Conservation (phyloP, 179 eudicot species). For the Vitellaria paradoxa region DNA sequence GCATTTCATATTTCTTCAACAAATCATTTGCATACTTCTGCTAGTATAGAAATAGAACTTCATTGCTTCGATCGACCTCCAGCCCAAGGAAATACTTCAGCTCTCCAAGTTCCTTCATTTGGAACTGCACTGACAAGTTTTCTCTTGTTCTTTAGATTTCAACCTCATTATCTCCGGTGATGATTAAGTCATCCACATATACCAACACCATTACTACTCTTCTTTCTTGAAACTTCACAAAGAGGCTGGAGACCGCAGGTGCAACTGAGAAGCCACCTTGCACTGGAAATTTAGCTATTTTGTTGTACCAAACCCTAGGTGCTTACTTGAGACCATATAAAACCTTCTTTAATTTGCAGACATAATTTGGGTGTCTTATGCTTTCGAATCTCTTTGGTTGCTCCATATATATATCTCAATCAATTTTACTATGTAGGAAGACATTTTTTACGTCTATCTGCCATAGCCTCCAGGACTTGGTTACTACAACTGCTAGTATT, state of each 20-base stretch:
- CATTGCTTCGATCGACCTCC: slow-evolving; percentile 1
- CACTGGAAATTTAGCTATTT: slow-evolving; percentile 13
- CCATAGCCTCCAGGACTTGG: neutral
- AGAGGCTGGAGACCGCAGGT: neutral
- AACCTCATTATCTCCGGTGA: slow-evolving; percentile 5
- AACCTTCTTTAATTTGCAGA: too few relatives aligned
- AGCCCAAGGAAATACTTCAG: slow-evolving; percentile 26
- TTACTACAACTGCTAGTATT: neutral
- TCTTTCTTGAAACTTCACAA: neutral
- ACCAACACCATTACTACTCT: neutral
- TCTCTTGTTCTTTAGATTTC: slow-evolving; percentile 5
- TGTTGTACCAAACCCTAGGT: slow-evolving; percentile 12
- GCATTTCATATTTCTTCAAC: slow-evolving; percentile 21
- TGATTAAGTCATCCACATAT: slow-evolving; percentile 16
- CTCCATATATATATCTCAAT: neutral
- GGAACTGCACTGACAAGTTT: slow-evolving; percentile 10
- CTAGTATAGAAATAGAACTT: slow-evolving; percentile 17
- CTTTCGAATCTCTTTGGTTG: neutral
- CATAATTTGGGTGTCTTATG: too few relatives aligned
- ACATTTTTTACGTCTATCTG: slow-evolving; percentile 19
- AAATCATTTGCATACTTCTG: slow-evolving; percentile 15
- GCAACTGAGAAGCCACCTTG: neutral
- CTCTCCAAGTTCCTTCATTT: slow-evolving; percentile 27
- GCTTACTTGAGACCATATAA: neutral
- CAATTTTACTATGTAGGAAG: slow-evolving; percentile 1